Base-by-base conservation (phyloP, 352 stramenopile genomes). In the Albugo candida region DNA sequence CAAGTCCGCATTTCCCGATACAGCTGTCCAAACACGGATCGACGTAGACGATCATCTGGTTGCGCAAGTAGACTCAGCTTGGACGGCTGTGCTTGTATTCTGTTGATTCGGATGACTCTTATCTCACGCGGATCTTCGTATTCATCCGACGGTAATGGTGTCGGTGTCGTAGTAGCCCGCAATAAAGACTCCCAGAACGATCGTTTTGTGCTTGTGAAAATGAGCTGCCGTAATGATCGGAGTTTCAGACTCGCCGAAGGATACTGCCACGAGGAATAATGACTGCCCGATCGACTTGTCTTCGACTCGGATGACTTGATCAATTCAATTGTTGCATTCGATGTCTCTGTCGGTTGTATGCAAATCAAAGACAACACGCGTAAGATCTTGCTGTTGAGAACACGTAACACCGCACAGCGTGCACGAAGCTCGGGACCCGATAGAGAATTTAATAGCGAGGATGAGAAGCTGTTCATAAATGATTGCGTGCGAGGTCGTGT, bases 81-180 rank as follows among this genome's bases (percentile, higher is more conserved):
- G 10, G 78, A 80, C 3, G 78, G 61, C 48, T 93, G 80, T 0
- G 86, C 84, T 51, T 92, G 92, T 41, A 99, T 88, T 24, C 95
- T 83, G 60, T 99, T 99, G 34, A 99, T 92, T 34, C 88, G 80
- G 41, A 99, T 92, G 36, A 95, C 95, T 14, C 93, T 77, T 54
- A 99, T 97, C 59, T 98, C 94, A 24, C 94, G 82, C 13, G 96
- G 95, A 21, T 97, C 73, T 63, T 99, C 94, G 61, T 99, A 99
- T 55, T 99, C 95, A 55, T 99, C 96, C 37, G 95, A 93, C 41
- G 94, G 95, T 5, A 97, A 67, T 17, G 93, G 81, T 12, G 96
- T 99, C 41, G 85, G 94, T 2, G 92, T 97, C 20, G 93, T 97
- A 13, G 95, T 99, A 35, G 82, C 72, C 37, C 88, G 74, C 34